These are phyloP conservation scores for Phytophthora pseudosyringae DNA, from an alignment of 352 stramenopile species.

Conservation along the genomic window DNA sequence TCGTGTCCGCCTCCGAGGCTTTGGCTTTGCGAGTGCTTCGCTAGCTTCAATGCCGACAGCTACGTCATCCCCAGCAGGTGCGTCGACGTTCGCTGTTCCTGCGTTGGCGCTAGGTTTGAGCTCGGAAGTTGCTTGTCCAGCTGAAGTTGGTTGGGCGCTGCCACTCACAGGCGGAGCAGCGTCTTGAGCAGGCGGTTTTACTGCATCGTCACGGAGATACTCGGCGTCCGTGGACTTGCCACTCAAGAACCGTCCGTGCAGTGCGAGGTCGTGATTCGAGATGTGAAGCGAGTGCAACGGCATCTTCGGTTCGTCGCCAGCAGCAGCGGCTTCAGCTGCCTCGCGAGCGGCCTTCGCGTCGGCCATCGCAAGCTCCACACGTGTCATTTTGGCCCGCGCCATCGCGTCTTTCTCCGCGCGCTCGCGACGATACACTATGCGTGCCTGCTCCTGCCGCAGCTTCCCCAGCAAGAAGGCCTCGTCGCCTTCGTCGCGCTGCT, in stretches of 20 bases:
- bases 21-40: constrained; percentile 2
- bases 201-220: constrained; percentile 56
- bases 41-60: not conserved
- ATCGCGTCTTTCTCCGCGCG: constrained; percentile 49
- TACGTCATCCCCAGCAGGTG: constrained; percentile 1
- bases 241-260: constrained; percentile 74
- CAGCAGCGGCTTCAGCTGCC: constrained; percentile 16
- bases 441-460: constrained; percentile 57
- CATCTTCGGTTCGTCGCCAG: constrained; percentile 49
- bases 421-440: constrained; percentile 54
- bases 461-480: constrained; percentile 69
- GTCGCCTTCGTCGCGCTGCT: constrained; percentile 71
- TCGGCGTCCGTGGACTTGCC: constrained; percentile 67
- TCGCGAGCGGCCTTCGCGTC: constrained; percentile 31
- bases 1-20: constrained; percentile 7
- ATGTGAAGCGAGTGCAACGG: constrained; percentile 63
- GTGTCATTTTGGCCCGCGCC: constrained; percentile 42
- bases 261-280: constrained; percentile 70
- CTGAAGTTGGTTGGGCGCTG: constrained; percentile 4
- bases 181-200: constrained; percentile 6
- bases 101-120: not conserved
- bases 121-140: constrained; percentile 32
- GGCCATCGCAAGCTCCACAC: constrained; percentile 30
- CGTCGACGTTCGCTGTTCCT: not conserved
- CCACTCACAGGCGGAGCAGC: not conserved